A percentile compares a stretch with the other conserved stretches of the same genome.
Evolutionary conservation across 176 grass and related monocot genomes (phyloP).

Genomic region (Pontederia paniculata): DNA sequence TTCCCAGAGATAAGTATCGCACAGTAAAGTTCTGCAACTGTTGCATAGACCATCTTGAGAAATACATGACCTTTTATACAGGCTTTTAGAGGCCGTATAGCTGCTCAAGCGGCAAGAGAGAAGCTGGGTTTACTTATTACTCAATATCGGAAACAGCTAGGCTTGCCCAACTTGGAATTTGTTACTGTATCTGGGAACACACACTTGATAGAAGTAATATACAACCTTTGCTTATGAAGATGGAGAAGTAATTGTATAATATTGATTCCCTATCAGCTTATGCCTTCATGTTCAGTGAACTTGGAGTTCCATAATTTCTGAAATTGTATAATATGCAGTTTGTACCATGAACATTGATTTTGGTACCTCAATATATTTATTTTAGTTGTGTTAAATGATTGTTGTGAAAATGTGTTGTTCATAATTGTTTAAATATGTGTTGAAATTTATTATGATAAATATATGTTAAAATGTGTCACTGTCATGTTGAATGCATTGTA

Average conservation of each 20-base stretch:
- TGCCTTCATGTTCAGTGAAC: background rate
- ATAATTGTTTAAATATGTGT: no score
- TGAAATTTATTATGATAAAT: no score
- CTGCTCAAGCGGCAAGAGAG: conserved; percentile 47
- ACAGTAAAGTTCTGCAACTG: background rate
- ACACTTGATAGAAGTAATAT: conserved; percentile 76
- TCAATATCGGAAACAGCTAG: conserved; percentile 64
- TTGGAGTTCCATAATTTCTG: background rate
- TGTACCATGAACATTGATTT: no score
- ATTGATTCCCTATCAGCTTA: background rate
- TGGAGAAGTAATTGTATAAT: background rate
- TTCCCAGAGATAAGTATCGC: conserved; percentile 54
- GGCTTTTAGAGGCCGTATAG: conserved; percentile 47
- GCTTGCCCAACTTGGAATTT: conserved; percentile 61
- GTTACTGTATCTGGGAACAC: conserved; percentile 68
- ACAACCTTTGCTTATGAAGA: background rate
- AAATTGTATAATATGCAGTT: no score
- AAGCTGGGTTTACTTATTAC: conserved; percentile 62
- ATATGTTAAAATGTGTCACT: no score
- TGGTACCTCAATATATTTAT: no score
- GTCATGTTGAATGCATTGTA: no score
- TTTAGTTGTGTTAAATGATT: no score
- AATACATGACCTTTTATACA: conserved; percentile 1
- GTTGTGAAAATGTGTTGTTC: no score
- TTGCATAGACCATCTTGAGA: background rate